phyloP scores from a whole-genome alignment of 2,329 filamentous ascomycete genomes.

The Diplocarpon rosae region DNA sequence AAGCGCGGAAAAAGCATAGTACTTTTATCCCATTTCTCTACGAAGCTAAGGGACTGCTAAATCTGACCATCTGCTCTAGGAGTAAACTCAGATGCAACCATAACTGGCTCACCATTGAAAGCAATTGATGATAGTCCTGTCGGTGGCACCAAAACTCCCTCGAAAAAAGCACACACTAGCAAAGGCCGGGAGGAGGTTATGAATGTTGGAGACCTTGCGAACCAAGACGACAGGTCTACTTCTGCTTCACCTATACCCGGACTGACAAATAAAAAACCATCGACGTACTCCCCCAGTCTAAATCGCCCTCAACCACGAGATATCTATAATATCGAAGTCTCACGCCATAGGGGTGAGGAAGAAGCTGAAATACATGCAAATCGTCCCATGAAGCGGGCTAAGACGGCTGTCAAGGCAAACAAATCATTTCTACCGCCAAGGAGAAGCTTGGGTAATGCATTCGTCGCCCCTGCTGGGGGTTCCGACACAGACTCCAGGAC shows the following conservation, averaged over 20 bases:
- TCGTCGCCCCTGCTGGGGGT: neutral
- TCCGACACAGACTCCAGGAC: neutral
- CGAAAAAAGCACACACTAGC: too few relatives aligned
- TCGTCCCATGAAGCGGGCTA: neutral
- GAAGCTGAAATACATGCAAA: neutral
- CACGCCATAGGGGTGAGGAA: neutral
- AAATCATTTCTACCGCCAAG: neutral
- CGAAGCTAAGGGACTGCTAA: too few relatives aligned
- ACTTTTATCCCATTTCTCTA: neutral
- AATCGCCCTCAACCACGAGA: conserved; percentile 1
- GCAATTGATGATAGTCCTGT: too few relatives aligned
- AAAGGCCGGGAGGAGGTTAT: too few relatives aligned
- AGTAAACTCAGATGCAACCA: too few relatives aligned
- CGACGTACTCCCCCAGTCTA: neutral
- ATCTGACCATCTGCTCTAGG: too few relatives aligned
- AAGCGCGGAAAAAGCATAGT: neutral
- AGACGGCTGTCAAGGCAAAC: neutral
- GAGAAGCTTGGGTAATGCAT: neutral
- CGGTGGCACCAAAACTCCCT: too few relatives aligned
- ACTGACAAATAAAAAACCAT: neutral
- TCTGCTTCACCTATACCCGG: neutral
- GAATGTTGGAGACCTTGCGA: neutral
- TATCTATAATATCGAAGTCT: neutral
- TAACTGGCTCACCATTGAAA: too few relatives aligned
- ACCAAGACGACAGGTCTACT: neutral